These are phyloP conservation scores for Mariannaea elegans DNA, from an alignment of 2,329 filamentous ascomycete species.

Conservation along the genomic window DNA sequence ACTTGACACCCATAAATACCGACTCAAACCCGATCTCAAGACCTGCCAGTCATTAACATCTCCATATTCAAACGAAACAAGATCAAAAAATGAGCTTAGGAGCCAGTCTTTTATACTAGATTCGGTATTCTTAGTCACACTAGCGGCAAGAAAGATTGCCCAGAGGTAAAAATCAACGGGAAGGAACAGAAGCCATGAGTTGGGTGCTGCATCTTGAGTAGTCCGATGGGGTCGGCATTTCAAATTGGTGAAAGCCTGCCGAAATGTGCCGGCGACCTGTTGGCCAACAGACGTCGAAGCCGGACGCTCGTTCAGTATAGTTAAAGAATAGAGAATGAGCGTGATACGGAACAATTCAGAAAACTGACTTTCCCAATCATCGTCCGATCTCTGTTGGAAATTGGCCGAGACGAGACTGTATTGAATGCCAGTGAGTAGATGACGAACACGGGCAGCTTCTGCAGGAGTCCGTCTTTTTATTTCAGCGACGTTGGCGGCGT, in stretches of 20 bases:
- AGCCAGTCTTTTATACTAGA: background rate
- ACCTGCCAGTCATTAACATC: background rate
- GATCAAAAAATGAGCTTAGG: background rate
- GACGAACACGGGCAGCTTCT: background rate
- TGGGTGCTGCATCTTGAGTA: background rate
- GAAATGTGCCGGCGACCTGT: background rate
- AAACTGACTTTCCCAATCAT: background rate
- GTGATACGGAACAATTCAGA: background rate
- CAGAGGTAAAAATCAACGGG: background rate
- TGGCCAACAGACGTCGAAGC: background rate
- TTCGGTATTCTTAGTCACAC: background rate
- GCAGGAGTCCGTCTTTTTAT: background rate
- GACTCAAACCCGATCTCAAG: background rate
- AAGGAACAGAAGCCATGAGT: background rate
- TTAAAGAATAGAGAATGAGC: background rate
- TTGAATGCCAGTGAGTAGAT: background rate
- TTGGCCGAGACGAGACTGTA: background rate
- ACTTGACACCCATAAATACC: background rate
- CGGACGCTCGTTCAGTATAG: slow-evolving; percentile 2
- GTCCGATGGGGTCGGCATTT: background rate
- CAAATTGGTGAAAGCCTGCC: background rate
- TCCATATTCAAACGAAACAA: background rate
- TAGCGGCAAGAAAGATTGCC: background rate
- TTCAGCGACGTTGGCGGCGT: background rate
- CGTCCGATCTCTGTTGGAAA: background rate